phyloP scores from a whole-genome alignment of 805 yeast genomes.

The Kazachstania taianensis region DNA sequence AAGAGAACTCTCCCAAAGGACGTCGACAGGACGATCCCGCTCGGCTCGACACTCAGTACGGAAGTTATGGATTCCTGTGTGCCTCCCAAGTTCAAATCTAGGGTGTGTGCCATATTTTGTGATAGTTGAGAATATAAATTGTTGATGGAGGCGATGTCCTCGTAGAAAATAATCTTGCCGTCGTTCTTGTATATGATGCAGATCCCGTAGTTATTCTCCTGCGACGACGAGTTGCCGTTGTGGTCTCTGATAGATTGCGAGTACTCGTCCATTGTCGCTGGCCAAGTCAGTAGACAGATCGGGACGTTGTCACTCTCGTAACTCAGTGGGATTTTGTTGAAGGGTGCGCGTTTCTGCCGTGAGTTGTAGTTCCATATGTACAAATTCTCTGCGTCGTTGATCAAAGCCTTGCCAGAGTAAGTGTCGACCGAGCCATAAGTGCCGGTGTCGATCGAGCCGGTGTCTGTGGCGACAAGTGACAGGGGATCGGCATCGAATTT shows the following conservation, averaged over 20 bases:
- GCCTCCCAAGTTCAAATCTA: conserved; percentile 18
- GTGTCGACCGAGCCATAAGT: conserved; percentile 30
- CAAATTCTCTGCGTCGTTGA: conserved; percentile 40
- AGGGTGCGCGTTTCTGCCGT: conserved; percentile 40
- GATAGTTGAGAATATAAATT: conserved; percentile 23
- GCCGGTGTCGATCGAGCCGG: conserved; percentile 2
- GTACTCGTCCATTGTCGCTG: conserved; percentile 22
- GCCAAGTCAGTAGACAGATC: conserved; percentile 22
- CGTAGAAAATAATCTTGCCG: conserved; percentile 61
- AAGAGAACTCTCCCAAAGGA: conserved; percentile 56
- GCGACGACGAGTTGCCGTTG: no score
- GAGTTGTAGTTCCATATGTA: conserved; percentile 63
- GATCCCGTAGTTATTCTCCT: conserved; percentile 45
- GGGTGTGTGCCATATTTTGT: conserved; percentile 17
- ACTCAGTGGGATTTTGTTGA: conserved; percentile 21
- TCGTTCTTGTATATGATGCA: conserved; percentile 49
- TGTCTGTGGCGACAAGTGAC: conserved; percentile 3
- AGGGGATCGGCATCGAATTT: conserved; percentile 17
- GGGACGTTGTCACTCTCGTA: conserved; percentile 16
- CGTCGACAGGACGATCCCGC: conserved; percentile 65
- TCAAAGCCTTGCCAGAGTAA: conserved; percentile 37
- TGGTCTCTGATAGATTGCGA: no score
- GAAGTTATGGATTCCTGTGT: conserved; percentile 43
- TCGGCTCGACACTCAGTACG: conserved; percentile 56
- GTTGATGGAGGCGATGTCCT: conserved; percentile 44